Conservation (phyloP, 108 stramenopile genomes). For the Nannochloropsis granulata region DNA sequence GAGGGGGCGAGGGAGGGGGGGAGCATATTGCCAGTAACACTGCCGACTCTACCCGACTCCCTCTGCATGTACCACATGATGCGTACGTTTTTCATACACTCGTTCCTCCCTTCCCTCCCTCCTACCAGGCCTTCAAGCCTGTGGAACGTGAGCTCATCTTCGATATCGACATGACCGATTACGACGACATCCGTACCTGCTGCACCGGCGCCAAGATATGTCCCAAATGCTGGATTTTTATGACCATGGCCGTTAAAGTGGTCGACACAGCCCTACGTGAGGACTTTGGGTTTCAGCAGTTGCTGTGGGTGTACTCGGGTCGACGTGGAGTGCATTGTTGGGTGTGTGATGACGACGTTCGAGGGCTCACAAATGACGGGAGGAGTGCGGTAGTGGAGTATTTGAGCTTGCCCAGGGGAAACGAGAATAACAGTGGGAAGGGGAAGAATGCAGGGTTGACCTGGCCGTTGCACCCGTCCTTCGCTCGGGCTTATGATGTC, state of each 20-base stretch:
- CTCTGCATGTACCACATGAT: background rate
- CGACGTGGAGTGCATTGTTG: constrained; percentile 99
- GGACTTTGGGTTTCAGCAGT: constrained; percentile 92
- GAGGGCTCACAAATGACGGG: constrained; percentile 73
- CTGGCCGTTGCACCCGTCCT: constrained; percentile 36
- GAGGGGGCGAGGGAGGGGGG: background rate
- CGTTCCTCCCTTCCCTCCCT: background rate
- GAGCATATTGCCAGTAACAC: no score
- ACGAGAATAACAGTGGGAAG: background rate
- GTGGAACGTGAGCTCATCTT: constrained; percentile 92
- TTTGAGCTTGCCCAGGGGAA: constrained; percentile 32
- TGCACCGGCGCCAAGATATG: constrained; percentile 81
- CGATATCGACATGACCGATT: constrained; percentile 98
- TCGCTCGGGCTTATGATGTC: constrained; percentile 58
- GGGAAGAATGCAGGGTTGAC: background rate
- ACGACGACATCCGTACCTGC: constrained; percentile 90
- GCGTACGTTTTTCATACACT: background rate
- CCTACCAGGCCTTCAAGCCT: constrained; percentile 50
- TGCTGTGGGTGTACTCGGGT: constrained; percentile 96
- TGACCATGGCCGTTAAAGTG: constrained; percentile 85
- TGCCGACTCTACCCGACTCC: background rate
- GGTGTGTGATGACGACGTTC: constrained; percentile 82
- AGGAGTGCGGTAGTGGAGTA: constrained; percentile 82
- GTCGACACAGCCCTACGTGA: constrained; percentile 45
- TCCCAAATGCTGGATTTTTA: constrained; percentile 77